A percentile compares a stretch with the other conserved stretches of the same genome.
Conservation (phyloP, 257 asterid genomes). For the Solanum sitiens region DNA sequence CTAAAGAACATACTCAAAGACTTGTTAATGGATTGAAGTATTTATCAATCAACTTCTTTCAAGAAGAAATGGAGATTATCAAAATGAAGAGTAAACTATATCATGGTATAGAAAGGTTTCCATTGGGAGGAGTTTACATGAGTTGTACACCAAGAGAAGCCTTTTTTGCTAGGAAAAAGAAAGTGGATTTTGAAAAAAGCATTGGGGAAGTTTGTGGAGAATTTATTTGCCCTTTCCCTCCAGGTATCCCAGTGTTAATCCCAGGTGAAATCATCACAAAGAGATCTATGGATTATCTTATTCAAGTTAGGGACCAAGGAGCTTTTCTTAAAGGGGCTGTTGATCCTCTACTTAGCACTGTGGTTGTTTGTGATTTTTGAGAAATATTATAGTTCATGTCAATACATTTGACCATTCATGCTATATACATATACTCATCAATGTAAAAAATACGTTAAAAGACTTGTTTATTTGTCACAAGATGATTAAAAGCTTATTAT, state of each 20-base stretch:
- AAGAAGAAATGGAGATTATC: background rate
- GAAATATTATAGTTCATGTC: background rate
- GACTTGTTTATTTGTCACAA: background rate
- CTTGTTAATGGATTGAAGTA: conserved; percentile 46
- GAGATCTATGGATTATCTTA: conserved; percentile 33
- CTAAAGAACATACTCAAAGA: conserved; percentile 45
- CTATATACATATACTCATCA: background rate
- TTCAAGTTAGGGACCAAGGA: conserved; percentile 35
- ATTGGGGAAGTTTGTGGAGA: conserved; percentile 61
- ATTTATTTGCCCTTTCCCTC: conserved; percentile 47
- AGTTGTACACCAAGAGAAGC: conserved; percentile 72
- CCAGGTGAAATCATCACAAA: conserved; percentile 62
- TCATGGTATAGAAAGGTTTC: background rate
- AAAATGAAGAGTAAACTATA: background rate
- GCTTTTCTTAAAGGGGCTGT: conserved; percentile 56
- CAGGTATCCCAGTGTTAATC: conserved; percentile 36
- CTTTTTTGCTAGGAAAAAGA: conserved; percentile 46
- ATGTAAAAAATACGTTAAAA: background rate
- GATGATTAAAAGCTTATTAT: background rate
- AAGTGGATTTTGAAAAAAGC: conserved; percentile 29
- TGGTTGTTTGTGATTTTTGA: conserved; percentile 28
- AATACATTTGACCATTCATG: background rate
- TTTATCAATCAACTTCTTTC: conserved; percentile 21
- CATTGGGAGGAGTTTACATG: conserved; percentile 17
- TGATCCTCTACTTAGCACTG: conserved; percentile 35